phyloP scores from a whole-genome alignment of 495 filamentous ascomycete genomes.

The Halenospora varia region DNA sequence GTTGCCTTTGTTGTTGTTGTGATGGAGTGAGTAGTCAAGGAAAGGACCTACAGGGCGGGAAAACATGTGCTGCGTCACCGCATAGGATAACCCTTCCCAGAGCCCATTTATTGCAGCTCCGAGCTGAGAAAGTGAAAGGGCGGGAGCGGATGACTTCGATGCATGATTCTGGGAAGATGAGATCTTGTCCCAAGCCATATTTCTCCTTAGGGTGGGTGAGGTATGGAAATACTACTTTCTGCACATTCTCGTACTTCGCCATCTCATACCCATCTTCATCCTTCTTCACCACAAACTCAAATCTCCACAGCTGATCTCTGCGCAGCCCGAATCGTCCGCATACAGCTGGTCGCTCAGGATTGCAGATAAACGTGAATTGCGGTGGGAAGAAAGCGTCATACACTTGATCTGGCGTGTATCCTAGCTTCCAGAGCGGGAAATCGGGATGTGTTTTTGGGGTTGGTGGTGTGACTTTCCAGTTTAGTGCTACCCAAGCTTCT shows the following conservation, averaged over 20 bases:
- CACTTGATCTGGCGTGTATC: conserved; percentile 44
- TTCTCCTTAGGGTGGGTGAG: neutral
- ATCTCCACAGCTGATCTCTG: conserved; percentile 42
- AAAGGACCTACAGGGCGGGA: conserved; percentile 39
- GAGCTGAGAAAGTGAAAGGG: conserved; percentile 42
- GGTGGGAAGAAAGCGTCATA: conserved; percentile 48
- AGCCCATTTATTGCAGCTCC: conserved; percentile 50
- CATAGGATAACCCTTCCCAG: conserved; percentile 41
- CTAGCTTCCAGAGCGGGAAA: conserved; percentile 46
- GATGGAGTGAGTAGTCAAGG: neutral
- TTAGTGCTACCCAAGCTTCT: conserved; percentile 49
- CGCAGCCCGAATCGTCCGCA: conserved; percentile 44
- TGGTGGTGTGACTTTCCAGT: conserved; percentile 41
- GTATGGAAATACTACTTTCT: conserved; percentile 7
- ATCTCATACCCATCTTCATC: conserved; percentile 11
- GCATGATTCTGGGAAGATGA: conserved; percentile 43
- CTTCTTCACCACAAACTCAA: conserved; percentile 38
- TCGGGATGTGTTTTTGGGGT: conserved; percentile 43
- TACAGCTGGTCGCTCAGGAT: conserved; percentile 38
- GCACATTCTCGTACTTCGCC: neutral
- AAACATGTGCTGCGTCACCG: conserved; percentile 51
- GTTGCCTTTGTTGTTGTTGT: neutral
- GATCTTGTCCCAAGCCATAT: conserved; percentile 6
- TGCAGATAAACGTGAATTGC: conserved; percentile 44
- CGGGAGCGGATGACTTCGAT: conserved; percentile 42